phyloP scores from a whole-genome alignment of 73 alveolate genomes.

The Paramecium caudatum region DNA sequence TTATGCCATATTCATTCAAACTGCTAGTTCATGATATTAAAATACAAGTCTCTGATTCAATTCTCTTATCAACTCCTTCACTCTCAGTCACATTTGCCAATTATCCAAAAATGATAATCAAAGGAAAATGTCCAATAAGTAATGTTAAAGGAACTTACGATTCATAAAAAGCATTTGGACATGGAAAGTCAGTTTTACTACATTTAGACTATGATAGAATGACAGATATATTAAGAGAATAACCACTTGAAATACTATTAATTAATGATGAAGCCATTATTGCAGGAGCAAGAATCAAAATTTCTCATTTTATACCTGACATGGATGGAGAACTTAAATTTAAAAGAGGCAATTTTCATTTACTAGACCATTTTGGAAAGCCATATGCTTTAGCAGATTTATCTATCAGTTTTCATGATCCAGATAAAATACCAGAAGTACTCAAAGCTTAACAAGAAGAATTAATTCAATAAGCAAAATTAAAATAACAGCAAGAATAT shows the following conservation, averaged over 20 bases:
- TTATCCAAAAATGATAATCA: slow-evolving; percentile 23
- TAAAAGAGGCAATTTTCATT: slow-evolving; percentile 64
- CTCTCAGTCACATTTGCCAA: slow-evolving; percentile 28
- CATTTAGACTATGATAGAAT: slow-evolving; percentile 17
- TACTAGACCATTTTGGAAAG: slow-evolving; percentile 28
- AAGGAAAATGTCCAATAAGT: slow-evolving; percentile 37
- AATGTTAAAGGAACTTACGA: slow-evolving; percentile 7
- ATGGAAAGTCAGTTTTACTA: slow-evolving; percentile 35
- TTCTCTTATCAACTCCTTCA: background rate
- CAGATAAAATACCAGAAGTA: background rate
- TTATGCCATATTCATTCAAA: slow-evolving; percentile 59
- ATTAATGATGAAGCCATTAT: slow-evolving; percentile 9
- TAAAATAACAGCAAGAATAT: background rate
- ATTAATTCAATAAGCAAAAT: background rate
- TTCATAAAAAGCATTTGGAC: slow-evolving; percentile 34
- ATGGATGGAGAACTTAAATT: slow-evolving; percentile 40
- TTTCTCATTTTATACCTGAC: slow-evolving; percentile 36
- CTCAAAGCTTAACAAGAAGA: slow-evolving; percentile 5
- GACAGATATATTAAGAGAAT: slow-evolving; percentile 29
- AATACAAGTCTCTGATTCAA: slow-evolving; percentile 5
- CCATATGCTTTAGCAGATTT: slow-evolving; percentile 42
- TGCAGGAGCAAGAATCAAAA: slow-evolving; percentile 40
- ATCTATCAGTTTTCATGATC: slow-evolving; percentile 25
- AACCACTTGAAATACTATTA: slow-evolving; percentile 42
- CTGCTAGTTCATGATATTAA: slow-evolving; percentile 47